Conservation (phyloP, 2,329 filamentous ascomycete genomes). For the Colletotrichum brevisporum region DNA sequence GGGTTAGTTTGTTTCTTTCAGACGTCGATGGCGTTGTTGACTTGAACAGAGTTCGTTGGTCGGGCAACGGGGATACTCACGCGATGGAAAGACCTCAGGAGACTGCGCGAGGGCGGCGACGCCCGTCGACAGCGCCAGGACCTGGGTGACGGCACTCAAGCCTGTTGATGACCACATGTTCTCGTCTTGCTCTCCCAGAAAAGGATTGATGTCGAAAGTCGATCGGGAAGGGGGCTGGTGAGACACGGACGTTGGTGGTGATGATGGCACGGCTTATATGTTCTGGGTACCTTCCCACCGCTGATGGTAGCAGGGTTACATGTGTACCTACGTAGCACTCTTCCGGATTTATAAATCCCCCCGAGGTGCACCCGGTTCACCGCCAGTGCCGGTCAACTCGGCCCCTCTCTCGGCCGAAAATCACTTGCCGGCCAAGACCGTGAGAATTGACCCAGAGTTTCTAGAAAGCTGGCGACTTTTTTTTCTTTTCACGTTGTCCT, state of each 20-base stretch:
- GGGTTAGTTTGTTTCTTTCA: neutral
- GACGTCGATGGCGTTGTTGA: neutral
- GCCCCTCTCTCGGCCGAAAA: conserved; percentile 4
- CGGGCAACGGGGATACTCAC: conserved; percentile 18
- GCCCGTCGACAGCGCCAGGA: conserved; percentile 6
- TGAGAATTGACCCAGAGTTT: neutral
- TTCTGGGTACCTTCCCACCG: neutral
- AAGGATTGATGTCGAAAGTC: neutral
- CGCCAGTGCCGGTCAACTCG: conserved; percentile 13
- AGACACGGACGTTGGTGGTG: neutral
- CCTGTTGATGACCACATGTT: conserved; percentile 7
- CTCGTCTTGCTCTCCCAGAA: neutral
- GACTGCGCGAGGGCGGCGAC: conserved; percentile 17
- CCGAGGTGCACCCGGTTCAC: conserved; percentile 26
- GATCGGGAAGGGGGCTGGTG: neutral
- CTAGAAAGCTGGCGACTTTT: neutral
- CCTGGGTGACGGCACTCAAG: conserved; percentile 4
- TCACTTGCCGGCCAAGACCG: neutral
- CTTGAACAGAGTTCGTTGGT: neutral
- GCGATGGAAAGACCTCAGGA: conserved; percentile 16
- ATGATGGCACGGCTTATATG: neutral
- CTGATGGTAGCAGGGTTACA: neutral
- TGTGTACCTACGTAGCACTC: neutral
- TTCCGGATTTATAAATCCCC: conserved; percentile 6
- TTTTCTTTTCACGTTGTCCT: neutral